Evolutionary conservation across 2,329 filamentous ascomycete species (phyloP).

Genomic region (Huntiella savannae): DNA sequence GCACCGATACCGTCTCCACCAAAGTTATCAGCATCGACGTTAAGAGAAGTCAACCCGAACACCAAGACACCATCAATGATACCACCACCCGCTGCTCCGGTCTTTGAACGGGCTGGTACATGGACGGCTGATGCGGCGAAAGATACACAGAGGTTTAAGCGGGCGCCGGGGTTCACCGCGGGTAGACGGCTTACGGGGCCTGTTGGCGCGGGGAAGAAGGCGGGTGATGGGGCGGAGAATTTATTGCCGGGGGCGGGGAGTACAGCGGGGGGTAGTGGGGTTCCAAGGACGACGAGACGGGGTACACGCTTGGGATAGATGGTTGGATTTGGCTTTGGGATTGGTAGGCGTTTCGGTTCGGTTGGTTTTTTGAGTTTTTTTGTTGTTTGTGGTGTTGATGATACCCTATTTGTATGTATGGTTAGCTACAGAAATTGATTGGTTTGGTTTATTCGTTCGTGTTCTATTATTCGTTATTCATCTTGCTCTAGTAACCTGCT

Average conservation of each 20-base stretch:
- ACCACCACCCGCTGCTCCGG: too few species aligned
- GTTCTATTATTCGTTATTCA: not conserved
- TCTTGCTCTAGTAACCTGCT: not conserved
- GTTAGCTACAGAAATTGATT: not conserved
- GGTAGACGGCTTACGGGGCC: too few species aligned
- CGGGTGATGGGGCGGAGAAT: slow-evolving; percentile 8
- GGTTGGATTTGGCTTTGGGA: not conserved
- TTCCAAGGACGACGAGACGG: not conserved
- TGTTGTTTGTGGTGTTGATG: slow-evolving; percentile 1
- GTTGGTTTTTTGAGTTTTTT: not conserved
- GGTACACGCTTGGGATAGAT: not conserved
- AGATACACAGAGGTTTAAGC: not conserved
- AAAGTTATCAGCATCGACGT: slow-evolving; percentile 17
- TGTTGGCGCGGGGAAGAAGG: slow-evolving; percentile 5
- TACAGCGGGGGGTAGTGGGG: not conserved
- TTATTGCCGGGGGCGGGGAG: not conserved
- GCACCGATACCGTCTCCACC: slow-evolving; percentile 14
- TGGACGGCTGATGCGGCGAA: not conserved
- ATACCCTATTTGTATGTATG: not conserved
- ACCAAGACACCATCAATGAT: not conserved
- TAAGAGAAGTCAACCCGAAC: slow-evolving; percentile 38
- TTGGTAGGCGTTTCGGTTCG: not conserved
- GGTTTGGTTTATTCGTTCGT: not conserved
- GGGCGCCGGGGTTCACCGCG: slow-evolving; percentile 1
- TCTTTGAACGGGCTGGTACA: not conserved